phyloP scores from a whole-genome alignment of 805 yeast genomes.

The Dipodascus geniculatus region DNA sequence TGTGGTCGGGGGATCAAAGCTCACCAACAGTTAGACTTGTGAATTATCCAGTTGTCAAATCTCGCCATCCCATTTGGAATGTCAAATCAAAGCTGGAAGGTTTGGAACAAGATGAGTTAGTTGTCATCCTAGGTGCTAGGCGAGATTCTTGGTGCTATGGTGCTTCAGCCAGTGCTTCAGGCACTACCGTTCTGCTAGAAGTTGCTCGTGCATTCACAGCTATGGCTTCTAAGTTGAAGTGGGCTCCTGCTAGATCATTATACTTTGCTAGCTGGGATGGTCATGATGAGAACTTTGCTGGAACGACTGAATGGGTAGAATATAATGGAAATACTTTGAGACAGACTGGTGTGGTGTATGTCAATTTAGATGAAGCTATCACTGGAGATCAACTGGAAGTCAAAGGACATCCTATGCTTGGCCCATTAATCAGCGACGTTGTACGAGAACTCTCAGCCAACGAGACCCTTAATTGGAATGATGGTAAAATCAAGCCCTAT shows the following conservation, averaged over 20 bases:
- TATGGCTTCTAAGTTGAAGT: constrained; percentile 49
- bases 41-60: constrained; percentile 35
- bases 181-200: constrained; percentile 62
- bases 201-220: constrained; percentile 56
- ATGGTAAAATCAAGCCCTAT: constrained; percentile 8
- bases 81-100: constrained; percentile 70
- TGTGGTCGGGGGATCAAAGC: constrained; percentile 33
- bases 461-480: constrained; percentile 11
- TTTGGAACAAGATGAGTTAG: constrained; percentile 62
- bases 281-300: constrained; percentile 67
- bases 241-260: constrained; percentile 77
- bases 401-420: constrained; percentile 53
- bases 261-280: constrained; percentile 82
- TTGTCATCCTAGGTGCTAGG: constrained; percentile 69
- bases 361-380: constrained; percentile 60
- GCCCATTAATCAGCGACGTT: constrained; percentile 30
- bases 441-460: constrained; percentile 9
- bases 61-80: constrained; percentile 61
- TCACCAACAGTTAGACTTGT: constrained; percentile 21
- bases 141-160: constrained; percentile 72
- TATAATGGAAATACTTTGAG: constrained; percentile 39
- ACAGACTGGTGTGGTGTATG: constrained; percentile 53
- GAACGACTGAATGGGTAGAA: constrained; percentile 70
- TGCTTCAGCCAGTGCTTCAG: constrained; percentile 60
- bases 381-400: constrained; percentile 43